A percentile compares a stretch with the other conserved stretches of the same genome.
Conservation (phyloP, 148 eudicot genomes). For the Amaranthus hypochondriacus region DNA sequence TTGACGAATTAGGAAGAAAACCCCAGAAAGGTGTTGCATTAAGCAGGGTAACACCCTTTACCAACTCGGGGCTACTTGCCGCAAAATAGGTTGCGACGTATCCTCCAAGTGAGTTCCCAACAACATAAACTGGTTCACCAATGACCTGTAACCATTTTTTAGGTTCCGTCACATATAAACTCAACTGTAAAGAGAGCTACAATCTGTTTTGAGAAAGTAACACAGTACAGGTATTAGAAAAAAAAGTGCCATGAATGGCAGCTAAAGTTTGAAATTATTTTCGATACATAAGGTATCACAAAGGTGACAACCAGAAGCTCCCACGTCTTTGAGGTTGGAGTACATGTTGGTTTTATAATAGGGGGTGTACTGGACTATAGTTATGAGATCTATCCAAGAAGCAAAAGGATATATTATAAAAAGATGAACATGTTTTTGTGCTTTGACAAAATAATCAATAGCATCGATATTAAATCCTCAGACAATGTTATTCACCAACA, state of each 20-base stretch:
- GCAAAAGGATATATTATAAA: not conserved
- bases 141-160: constrained; percentile 58
- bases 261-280: not conserved
- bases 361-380: not conserved
- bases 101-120: constrained; percentile 97
- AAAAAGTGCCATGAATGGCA: not conserved
- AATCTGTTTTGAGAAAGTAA: not conserved
- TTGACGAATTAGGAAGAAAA: constrained; percentile 75
- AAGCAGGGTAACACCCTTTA: constrained; percentile 84
- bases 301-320: not conserved
- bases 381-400: not conserved
- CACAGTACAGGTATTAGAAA: not conserved
- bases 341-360: not conserved
- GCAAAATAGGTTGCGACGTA: constrained; percentile 87
- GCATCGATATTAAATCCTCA: not conserved
- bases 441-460: not conserved
- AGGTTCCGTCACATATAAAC: not conserved
- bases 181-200: not conserved
- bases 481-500: not conserved
- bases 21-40: constrained; percentile 99
- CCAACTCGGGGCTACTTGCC: constrained; percentile 64
- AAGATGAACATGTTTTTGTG: not conserved
- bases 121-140: constrained; percentile 86
- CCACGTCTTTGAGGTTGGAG: not conserved
- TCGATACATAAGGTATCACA: not conserved